Evolutionary conservation across 495 filamentous ascomycete genomes (phyloP), one percentile per base, ranked within the genome.

Genomic region (Mytilinidion resinicola): DNA sequence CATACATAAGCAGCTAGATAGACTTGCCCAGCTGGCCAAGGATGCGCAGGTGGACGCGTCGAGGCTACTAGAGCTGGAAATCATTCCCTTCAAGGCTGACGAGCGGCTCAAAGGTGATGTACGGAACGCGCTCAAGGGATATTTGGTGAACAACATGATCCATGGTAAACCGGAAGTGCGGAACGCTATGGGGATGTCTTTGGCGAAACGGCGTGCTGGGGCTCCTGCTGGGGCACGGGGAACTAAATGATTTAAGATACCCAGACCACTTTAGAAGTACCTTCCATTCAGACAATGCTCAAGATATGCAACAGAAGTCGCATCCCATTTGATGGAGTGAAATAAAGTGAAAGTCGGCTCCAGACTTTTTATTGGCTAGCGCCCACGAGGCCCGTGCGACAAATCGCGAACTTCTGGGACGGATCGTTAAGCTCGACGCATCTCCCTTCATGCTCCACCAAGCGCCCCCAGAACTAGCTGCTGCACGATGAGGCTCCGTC

Each of bases 31-130:
- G 14, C 63, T 74, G 47, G 78, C 81, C 0, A 79, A 76, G 52
- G 62, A 76, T 19, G 69, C 83, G 10, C 88, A 93, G 62, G 66
- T 71, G 15, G 90, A 96, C 67, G 78, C 87, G 4, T 72, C 74
- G 6, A 76, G 88, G 51, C 68, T 95, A 59, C 70, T 96, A 70
- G 81, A 83, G 42, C 72, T 92, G 60, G 90, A 95, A 59, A 82
- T 88, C 72, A 82, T 82, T 59, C 93, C 93, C n/a, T 96, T 92
- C 69, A 81, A 76, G 21, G 84, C 83, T 12, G 88, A 95, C 67
- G 74, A 78, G 35, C 77, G 82, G 59, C 78, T 77, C 7, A 73
- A 87, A 56, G 56, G 57, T 20, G 65, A 69, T 12, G 46, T 77
- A 42, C 35, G 62, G 44, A 56, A 58, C 33, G 57, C 64, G 39